phyloP scores from a whole-genome alignment of 345 rosid genomes.

The Ricinus communis region DNA sequence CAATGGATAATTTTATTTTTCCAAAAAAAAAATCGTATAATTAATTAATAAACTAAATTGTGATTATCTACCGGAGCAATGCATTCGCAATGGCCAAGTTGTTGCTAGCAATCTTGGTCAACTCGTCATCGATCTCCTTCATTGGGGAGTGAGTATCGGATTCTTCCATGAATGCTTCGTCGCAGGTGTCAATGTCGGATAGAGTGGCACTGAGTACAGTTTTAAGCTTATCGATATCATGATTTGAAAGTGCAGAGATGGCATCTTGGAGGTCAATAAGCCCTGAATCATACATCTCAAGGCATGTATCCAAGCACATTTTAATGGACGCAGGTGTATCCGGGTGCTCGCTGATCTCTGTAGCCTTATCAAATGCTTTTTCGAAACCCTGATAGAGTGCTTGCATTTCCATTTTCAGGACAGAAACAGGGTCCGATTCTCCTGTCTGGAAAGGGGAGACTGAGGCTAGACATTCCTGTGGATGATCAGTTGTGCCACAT shows the following conservation, averaged over 20 bases:
- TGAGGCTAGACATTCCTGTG: slow-evolving; percentile 7
- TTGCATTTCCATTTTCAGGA: slow-evolving; percentile 21
- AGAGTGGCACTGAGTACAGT: slow-evolving; percentile 12
- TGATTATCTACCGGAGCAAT: background rate
- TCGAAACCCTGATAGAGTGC: slow-evolving; percentile 1
- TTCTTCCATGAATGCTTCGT: slow-evolving; percentile 12
- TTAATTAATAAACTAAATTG: background rate
- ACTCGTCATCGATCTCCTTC: background rate
- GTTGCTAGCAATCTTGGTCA: slow-evolving; percentile 13
- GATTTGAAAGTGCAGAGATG: background rate
- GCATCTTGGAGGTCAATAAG: slow-evolving; percentile 8
- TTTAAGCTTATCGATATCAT: slow-evolving; percentile 14
- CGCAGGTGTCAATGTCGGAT: slow-evolving; percentile 2
- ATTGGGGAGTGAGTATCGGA: background rate
- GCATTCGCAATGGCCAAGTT: slow-evolving; percentile 17
- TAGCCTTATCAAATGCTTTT: background rate
- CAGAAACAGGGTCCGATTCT: background rate
- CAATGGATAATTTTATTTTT: too few species aligned
- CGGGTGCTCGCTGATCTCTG: background rate
- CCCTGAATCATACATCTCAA: slow-evolving; percentile 14
- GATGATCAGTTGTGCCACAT: slow-evolving; percentile 5
- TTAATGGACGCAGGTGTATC: background rate
- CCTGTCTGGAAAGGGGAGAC: slow-evolving; percentile 7
- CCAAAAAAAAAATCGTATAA: background rate
- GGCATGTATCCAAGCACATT: slow-evolving; percentile 12